A percentile compares a stretch with the other conserved stretches of the same genome.
These are phyloP conservation scores for Rubia occidens DNA, from an alignment of 305 asterid genomes.

Conservation along the genomic window DNA sequence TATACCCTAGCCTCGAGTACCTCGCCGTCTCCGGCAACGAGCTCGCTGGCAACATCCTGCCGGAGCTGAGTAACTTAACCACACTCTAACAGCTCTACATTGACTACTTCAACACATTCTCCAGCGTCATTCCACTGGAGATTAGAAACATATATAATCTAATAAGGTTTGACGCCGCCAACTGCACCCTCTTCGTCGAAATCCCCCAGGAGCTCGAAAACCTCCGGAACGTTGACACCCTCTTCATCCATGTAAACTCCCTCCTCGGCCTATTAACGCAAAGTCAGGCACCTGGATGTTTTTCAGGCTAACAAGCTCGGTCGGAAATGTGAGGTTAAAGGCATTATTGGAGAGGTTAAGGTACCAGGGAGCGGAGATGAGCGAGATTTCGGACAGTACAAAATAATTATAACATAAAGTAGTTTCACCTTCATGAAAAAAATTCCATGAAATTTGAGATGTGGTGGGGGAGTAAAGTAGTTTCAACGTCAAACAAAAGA, in stretches of 20 bases:
- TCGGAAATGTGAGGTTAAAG: constrained; percentile 49
- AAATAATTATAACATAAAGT: too few relatives aligned
- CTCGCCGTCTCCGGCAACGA: constrained; percentile 79
- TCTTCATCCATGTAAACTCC: constrained; percentile 67
- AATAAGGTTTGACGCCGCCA: constrained; percentile 61
- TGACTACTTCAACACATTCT: constrained; percentile 59
- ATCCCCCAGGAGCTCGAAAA: constrained; percentile 64
- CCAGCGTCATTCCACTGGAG: constrained; percentile 75
- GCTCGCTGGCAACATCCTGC: constrained; percentile 55
- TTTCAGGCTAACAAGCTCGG: constrained; percentile 31
- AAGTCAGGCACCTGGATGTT: constrained; percentile 54
- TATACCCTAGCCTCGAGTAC: constrained; percentile 43
- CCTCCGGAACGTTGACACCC: constrained; percentile 61
- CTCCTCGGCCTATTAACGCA: constrained; percentile 52
- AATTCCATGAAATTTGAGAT: too few relatives aligned
- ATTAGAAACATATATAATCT: constrained; percentile 56
- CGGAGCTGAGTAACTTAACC: constrained; percentile 54
- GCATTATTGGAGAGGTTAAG: constrained; percentile 67
- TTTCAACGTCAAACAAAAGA: too few relatives aligned
- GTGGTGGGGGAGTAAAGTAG: too few relatives aligned
- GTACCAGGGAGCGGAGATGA: constrained; percentile 36
- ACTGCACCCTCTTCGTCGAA: constrained; percentile 66
- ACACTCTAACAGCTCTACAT: constrained; percentile 57
- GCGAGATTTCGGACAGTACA: constrained; percentile 43
- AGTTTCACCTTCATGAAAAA: too few relatives aligned